phyloP scores from a whole-genome alignment of 2,329 filamentous ascomycete genomes.

The Diplodia mutila region DNA sequence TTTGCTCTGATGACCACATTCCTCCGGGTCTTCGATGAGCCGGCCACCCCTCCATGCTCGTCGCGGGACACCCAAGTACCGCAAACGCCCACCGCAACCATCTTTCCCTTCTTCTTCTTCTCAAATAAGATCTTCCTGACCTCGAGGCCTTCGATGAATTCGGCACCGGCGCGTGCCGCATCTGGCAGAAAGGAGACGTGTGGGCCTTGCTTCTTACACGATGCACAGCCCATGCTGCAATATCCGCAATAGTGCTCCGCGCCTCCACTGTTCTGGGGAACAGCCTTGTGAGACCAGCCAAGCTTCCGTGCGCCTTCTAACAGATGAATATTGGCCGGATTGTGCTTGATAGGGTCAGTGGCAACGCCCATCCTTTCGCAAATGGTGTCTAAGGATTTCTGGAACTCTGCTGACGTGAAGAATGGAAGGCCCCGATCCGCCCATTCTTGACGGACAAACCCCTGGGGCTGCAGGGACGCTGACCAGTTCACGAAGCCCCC shows the following conservation, averaged over 20 bases:
- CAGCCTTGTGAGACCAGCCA: constrained; percentile 69
- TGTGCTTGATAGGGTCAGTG: constrained; percentile 69
- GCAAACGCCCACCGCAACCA: constrained; percentile 69
- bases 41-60: constrained; percentile 60
- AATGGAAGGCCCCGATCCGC: constrained; percentile 69
- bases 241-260: constrained; percentile 73
- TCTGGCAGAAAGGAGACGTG: constrained; percentile 77
- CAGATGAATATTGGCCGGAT: constrained; percentile 70
- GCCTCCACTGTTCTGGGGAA: constrained; percentile 80
- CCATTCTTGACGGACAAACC: constrained; percentile 81
- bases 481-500: constrained; percentile 90
- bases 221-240: constrained; percentile 63
- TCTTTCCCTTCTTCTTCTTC: constrained; percentile 52
- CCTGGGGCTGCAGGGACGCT: constrained; percentile 69
- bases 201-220: constrained; percentile 77
- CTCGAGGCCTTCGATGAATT: constrained; percentile 82
- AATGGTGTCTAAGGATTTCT: constrained; percentile 78
- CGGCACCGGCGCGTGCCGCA: constrained; percentile 74
- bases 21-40: constrained; percentile 57
- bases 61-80: constrained; percentile 78
- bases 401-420: constrained; percentile 74
- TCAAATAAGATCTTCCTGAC: constrained; percentile 74
- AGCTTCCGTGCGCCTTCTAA: constrained; percentile 75
- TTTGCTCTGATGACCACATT: constrained; percentile 75
- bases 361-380: constrained; percentile 78